These are phyloP conservation scores for Pseudogymnoascus sp. DNA, from an alignment of 2,329 filamentous ascomycete species.

Conservation along the genomic window DNA sequence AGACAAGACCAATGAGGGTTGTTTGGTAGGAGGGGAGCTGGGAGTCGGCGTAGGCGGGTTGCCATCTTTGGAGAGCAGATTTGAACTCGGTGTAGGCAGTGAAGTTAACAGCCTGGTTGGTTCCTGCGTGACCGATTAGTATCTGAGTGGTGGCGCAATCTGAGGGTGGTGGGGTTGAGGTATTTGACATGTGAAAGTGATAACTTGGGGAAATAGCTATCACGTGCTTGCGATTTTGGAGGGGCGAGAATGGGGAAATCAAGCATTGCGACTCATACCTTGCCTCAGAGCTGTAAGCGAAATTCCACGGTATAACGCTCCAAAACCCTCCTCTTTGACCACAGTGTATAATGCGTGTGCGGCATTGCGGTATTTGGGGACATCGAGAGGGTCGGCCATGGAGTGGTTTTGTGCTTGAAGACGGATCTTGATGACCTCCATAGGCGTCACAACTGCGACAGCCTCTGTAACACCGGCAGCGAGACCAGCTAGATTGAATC, in stretches of 20 bases:
- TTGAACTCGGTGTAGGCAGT: slow-evolving; percentile 96
- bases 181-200: slow-evolving; percentile 11
- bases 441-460: slow-evolving; percentile 91
- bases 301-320: slow-evolving; percentile 87
- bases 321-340: slow-evolving; percentile 80
- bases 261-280: slow-evolving; percentile 44
- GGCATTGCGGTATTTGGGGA: slow-evolving; percentile 96
- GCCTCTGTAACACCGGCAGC: slow-evolving; percentile 93
- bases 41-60: slow-evolving; percentile 58
- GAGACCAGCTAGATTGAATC: slow-evolving; percentile 59
- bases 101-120: slow-evolving; percentile 98
- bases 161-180: neutral
- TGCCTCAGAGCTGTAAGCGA: slow-evolving; percentile 88
- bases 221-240: neutral
- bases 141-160: neutral
- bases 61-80: slow-evolving; percentile 63
- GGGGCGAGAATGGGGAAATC: slow-evolving; percentile 4
- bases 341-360: slow-evolving; percentile 80
- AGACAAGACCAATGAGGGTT: slow-evolving; percentile 76
- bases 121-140: slow-evolving; percentile 2
- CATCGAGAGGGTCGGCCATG: slow-evolving; percentile 91
- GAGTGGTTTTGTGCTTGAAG: slow-evolving; percentile 97
- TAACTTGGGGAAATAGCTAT: slow-evolving; percentile 8
- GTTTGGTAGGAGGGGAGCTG: slow-evolving; percentile 85
- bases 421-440: slow-evolving; percentile 99